phyloP scores from a whole-genome alignment of 1,284 basidiomycete genomes.

The Amylostereum areolatum region DNA sequence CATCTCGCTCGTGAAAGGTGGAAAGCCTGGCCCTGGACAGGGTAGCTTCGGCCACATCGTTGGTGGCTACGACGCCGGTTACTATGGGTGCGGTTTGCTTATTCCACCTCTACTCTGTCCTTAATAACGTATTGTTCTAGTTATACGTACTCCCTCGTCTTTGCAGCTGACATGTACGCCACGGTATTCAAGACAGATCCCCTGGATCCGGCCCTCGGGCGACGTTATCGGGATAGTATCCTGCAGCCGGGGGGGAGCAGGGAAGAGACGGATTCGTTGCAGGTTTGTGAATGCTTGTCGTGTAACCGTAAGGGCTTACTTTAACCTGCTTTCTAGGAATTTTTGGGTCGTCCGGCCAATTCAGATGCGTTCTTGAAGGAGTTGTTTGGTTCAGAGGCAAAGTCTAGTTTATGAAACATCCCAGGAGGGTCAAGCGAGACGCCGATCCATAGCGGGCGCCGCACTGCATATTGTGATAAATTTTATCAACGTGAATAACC shows the following conservation, averaged over 20 bases:
- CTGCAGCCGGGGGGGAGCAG: conserved; percentile 49
- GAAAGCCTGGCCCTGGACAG: conserved; percentile 61
- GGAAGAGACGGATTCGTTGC: conserved; percentile 53
- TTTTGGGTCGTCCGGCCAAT: conserved; percentile 74
- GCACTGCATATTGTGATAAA: too few relatives aligned
- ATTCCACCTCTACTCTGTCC: not conserved
- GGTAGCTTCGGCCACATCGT: conserved; percentile 66
- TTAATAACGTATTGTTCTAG: conserved; percentile 19
- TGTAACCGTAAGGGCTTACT: too few relatives aligned
- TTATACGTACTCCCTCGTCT: conserved; percentile 69
- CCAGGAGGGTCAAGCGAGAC: too few relatives aligned
- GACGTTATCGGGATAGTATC: conserved; percentile 47
- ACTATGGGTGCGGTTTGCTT: conserved; percentile 55
- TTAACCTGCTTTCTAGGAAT: conserved; percentile 34
- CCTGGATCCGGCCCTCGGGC: conserved; percentile 54
- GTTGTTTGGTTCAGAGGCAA: conserved; percentile 38
- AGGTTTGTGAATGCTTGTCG: conserved; percentile 26
- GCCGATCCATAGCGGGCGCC: too few relatives aligned
- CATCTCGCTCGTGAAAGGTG: conserved; percentile 62
- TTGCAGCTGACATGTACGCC: conserved; percentile 76
- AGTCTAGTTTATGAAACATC: too few relatives aligned
- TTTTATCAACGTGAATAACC: too few relatives aligned
- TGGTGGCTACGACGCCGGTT: conserved; percentile 74
- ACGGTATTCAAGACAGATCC: conserved; percentile 77
- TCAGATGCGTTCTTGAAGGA: conserved; percentile 72